A percentile compares a stretch with the other conserved stretches of the same genome.
Conservation (phyloP, 805 yeast species). For the Ogataea minuta region DNA sequence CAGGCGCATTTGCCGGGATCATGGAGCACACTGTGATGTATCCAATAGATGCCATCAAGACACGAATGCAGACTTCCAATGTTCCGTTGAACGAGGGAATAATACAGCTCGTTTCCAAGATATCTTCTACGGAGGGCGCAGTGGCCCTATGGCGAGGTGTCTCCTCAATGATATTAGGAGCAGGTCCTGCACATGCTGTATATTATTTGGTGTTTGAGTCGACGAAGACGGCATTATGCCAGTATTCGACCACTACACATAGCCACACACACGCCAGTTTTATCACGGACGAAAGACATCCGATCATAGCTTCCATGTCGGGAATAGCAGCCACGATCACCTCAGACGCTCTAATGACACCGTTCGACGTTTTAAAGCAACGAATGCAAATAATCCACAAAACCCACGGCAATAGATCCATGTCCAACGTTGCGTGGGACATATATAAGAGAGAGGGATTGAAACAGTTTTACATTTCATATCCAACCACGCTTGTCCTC, state of each 20-base stretch:
- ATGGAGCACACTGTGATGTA: conserved; percentile 98
- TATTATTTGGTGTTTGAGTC: conserved; percentile 93
- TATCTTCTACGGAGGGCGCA: conserved; percentile 87
- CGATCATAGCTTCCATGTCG: conserved; percentile 78
- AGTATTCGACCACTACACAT: conserved; percentile 27
- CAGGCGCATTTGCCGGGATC: conserved; percentile 99
- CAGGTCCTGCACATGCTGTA: conserved; percentile 99
- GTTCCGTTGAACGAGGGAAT: conserved; percentile 41
- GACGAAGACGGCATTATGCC: conserved; percentile 57
- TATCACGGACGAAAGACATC: conserved; percentile 67
- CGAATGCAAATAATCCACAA: conserved; percentile 68
- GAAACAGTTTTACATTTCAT: conserved; percentile 83
- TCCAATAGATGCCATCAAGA: conserved; percentile 94
- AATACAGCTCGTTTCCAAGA: conserved; percentile 65
- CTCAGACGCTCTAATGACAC: conserved; percentile 95
- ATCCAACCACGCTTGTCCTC: conserved; percentile 90
- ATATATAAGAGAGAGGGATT: conserved; percentile 66
- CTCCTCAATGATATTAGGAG: conserved; percentile 87
- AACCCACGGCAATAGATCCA: conserved; percentile 16
- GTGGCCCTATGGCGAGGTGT: conserved; percentile 91
- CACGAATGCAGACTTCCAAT: conserved; percentile 77
- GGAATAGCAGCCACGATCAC: conserved; percentile 93
- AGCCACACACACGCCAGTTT: conserved; percentile 32
- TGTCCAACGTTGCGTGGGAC: conserved; percentile 33
- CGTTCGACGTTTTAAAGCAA: conserved; percentile 93